Percentiles rank a stretch among this genome's conserved stretches.
Evolutionary conservation across 2,329 filamentous ascomycete species (phyloP).

Genomic region (Exophiala xenobiotica): DNA sequence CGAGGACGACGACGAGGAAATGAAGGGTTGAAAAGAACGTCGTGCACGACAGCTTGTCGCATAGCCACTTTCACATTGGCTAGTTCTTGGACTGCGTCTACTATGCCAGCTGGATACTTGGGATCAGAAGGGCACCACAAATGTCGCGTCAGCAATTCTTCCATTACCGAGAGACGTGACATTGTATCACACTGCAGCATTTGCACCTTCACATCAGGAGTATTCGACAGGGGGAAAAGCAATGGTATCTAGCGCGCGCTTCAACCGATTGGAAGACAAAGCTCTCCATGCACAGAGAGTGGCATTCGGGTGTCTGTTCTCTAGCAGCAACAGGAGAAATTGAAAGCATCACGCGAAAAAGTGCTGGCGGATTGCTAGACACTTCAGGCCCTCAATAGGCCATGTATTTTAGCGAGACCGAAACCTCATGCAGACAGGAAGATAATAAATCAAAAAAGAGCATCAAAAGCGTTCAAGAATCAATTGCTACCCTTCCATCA

Average conservation of each 20-base stretch:
- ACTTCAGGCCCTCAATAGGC: background rate
- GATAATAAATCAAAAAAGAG: background rate
- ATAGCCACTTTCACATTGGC: background rate
- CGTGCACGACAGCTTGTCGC: background rate
- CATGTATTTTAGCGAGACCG: background rate
- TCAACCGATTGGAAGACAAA: no score
- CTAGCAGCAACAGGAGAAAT: no score
- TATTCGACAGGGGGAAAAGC: no score
- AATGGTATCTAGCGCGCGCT: no score
- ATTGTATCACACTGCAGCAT: background rate
- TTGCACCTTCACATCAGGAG: background rate
- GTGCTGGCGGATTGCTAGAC: background rate
- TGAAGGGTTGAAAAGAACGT: conserved; percentile 25
- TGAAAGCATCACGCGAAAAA: no score
- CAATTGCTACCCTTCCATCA: no score
- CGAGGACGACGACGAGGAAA: conserved; percentile 29
- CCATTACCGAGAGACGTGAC: background rate
- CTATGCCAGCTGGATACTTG: background rate
- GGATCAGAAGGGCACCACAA: background rate
- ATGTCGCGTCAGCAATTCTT: background rate
- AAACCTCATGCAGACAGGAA: no score
- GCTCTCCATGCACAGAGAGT: no score
- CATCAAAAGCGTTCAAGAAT: background rate
- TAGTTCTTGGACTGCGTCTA: background rate
- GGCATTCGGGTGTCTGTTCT: no score